Evolutionary conservation across 2,329 filamentous ascomycete species (phyloP).

Genomic region (Aspergillus aculeatus): DNA sequence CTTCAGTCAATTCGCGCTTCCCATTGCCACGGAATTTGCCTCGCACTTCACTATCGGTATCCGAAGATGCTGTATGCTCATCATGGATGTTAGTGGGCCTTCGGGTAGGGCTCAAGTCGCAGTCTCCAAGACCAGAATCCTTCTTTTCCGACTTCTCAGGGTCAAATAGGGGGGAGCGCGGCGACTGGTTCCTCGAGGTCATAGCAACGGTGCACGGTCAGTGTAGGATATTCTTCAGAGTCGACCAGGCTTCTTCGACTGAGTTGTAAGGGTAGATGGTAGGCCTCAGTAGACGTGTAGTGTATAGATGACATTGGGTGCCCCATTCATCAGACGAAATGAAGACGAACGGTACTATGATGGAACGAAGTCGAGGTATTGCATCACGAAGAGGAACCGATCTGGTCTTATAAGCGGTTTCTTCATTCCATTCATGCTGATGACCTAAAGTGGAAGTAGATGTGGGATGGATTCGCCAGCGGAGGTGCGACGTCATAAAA

Average conservation of each 20-base stretch:
- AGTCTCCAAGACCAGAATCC: neutral
- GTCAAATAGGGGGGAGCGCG: neutral
- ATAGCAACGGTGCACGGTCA: neutral
- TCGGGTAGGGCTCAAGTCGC: slow-evolving; percentile 7
- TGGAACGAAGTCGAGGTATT: neutral
- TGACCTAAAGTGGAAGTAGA: neutral
- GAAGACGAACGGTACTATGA: too few species aligned
- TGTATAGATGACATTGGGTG: neutral
- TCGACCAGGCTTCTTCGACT: neutral
- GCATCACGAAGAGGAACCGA: neutral
- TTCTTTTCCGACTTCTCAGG: slow-evolving; percentile 8
- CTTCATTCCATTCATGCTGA: neutral
- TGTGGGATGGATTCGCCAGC: neutral
- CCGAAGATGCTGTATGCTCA: slow-evolving; percentile 18
- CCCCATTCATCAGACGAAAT: neutral
- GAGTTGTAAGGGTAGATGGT: too few species aligned
- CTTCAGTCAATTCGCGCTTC: slow-evolving; percentile 46
- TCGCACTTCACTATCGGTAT: slow-evolving; percentile 12
- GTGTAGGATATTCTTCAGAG: too few species aligned
- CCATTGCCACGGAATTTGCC: slow-evolving; percentile 20
- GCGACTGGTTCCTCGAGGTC: neutral
- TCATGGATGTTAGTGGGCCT: slow-evolving; percentile 12
- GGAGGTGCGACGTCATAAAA: slow-evolving; percentile 4
- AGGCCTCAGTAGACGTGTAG: too few species aligned
- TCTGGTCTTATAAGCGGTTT: neutral